A percentile compares a stretch with the other conserved stretches of the same genome.
phyloP scores from a whole-genome alignment of 345 rosid genomes.

The Rubroshorea leprosula region DNA sequence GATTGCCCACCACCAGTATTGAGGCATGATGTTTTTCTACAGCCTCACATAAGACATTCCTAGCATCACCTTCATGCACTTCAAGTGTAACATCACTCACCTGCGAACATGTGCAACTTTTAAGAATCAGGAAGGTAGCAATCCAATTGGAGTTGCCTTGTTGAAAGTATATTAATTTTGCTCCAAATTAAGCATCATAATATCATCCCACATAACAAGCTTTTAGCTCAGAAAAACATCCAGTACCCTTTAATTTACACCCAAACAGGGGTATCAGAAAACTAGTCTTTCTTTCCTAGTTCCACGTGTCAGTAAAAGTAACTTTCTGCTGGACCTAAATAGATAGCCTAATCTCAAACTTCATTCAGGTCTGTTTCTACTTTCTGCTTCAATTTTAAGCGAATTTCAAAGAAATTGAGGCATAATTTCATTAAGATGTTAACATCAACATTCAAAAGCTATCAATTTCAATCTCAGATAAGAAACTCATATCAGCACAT shows the following conservation, averaged over 20 bases:
- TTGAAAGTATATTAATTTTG: background rate
- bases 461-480: background rate
- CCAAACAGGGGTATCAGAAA: background rate
- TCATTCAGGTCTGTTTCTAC: too few relatives aligned
- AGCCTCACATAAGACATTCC: constrained; percentile 83
- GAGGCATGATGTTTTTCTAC: constrained; percentile 87
- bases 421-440: too few relatives aligned
- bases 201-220: too few relatives aligned
- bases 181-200: background rate
- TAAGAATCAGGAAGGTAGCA: background rate
- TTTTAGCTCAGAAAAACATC: too few relatives aligned
- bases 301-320: background rate
- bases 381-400: too few relatives aligned
- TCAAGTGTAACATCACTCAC: constrained; percentile 47
- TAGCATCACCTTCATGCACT: constrained; percentile 83
- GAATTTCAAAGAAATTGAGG: too few relatives aligned
- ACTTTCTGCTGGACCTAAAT: background rate
- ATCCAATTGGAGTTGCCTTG: background rate
- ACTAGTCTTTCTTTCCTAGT: background rate
- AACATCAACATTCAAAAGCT: too few relatives aligned
- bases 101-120: constrained; percentile 33
- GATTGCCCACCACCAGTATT: constrained; percentile 82
- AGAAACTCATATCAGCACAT: background rate
- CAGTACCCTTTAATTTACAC: too few relatives aligned
- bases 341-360: too few relatives aligned